Base-by-base conservation (phyloP, 148 eudicot species). In the Vaccinium darrowii region DNA sequence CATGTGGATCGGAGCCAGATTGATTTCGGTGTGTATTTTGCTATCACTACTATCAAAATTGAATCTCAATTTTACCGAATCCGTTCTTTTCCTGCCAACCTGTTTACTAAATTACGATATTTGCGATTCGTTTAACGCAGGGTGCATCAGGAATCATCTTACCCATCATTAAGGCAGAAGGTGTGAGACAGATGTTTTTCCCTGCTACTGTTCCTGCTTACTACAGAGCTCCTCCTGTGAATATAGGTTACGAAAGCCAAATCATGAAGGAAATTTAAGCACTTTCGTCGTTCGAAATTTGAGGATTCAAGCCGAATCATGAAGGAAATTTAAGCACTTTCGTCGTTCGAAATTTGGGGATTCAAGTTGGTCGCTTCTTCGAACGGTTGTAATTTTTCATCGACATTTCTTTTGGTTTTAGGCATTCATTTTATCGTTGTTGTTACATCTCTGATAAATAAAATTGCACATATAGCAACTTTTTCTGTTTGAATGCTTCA, bases 131-230 rank as follows among this genome's bases (percentile, higher is more conserved):
- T 47, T 23, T 7, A 8, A 8, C 52, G 18, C 91, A 95, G 98
- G 90, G 93, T 84, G 98, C 98, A 76, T 93, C 98, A n/a, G 94
- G 91, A 57, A 95, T 95, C 62, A 95, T 95, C 54, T 92, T 92
- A 62, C 98, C 98, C 0, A 95, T 95, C 23, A 95, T 95, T 19
- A 95, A 93, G 91, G 98, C 96, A 23, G 98, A 95, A 88, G 98
- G 98, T 74, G 92, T 95, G 78, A 89, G 98, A 88, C 92, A 95
- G 69, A 95, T 95, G 98, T 95, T 95, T 79, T 95, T 95, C 85
- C 96, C 98, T 47, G 95, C 95, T 3, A 93, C 92, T 8, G 94
- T 95, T 87, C 96, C 98, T 25, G 98, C 98, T 25, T 95, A 95
- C 78, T 95, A 94, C 88, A 89, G 98, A 88, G 90, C 91, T 74